Evolutionary conservation across 352 stramenopile species (phyloP).

Genomic region (Globisporangium recalcitrans): DNA sequence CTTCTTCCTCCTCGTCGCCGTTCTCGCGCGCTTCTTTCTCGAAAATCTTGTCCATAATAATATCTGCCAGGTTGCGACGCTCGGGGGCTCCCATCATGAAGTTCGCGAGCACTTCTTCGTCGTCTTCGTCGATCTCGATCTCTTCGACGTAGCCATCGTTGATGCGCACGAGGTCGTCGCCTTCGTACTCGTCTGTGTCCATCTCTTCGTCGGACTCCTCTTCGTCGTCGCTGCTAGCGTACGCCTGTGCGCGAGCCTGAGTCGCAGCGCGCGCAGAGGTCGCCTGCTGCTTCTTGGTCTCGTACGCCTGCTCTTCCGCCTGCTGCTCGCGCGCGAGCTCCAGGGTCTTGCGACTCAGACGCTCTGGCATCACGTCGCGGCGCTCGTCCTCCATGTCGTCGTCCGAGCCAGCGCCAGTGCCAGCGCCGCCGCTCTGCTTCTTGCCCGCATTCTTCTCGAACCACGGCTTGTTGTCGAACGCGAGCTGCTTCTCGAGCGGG

Average conservation of each 20-base stretch:
- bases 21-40: conserved; percentile 92
- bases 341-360: conserved; percentile 77
- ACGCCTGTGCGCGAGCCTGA: conserved; percentile 22
- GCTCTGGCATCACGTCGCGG: conserved; percentile 71
- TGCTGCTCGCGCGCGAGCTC: conserved; percentile 74
- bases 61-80: conserved; percentile 94
- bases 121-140: conserved; percentile 83
- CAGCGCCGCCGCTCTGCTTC: conserved; percentile 19
- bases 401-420: conserved; percentile 23
- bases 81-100: conserved; percentile 84
- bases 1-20: conserved; percentile 65
- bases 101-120: conserved; percentile 83
- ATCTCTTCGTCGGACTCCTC: conserved; percentile 84
- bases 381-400: conserved; percentile 58
- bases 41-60: conserved; percentile 99
- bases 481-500: conserved; percentile 84
- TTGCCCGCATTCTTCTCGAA: conserved; percentile 59
- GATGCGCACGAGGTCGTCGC: conserved; percentile 84
- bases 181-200: conserved; percentile 85
- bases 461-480: conserved; percentile 83
- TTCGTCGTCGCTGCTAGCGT: conserved; percentile 60
- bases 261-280: conserved; percentile 9
- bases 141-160: conserved; percentile 91
- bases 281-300: conserved; percentile 30
- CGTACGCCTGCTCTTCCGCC: conserved; percentile 59